Evolutionary conservation across 192 early-diverging fungal species (phyloP).

Genomic region (Linnemannia schmuckeri): DNA sequence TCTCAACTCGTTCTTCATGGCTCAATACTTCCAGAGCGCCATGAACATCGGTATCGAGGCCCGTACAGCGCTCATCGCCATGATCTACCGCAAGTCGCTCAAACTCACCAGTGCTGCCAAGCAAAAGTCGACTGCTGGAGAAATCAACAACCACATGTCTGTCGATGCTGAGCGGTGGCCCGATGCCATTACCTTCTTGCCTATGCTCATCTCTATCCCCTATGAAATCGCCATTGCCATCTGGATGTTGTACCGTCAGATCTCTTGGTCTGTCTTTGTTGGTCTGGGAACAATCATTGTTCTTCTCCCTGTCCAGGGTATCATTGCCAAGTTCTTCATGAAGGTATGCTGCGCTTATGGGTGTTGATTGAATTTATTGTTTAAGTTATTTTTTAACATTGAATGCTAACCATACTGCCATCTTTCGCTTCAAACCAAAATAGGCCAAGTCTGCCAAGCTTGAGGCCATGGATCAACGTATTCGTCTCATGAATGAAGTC

Average conservation of each 20-base stretch:
- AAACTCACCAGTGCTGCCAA: slow-evolving; percentile 53
- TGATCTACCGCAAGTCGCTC: slow-evolving; percentile 59
- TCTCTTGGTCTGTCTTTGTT: slow-evolving; percentile 45
- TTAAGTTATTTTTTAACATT: not conserved
- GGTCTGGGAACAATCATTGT: slow-evolving; percentile 32
- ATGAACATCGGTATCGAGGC: slow-evolving; percentile 51
- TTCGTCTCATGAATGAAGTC: slow-evolving; percentile 57
- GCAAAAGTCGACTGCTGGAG: slow-evolving; percentile 55
- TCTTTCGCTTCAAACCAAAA: not conserved
- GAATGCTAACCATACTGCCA: not conserved
- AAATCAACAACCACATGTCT: slow-evolving; percentile 60
- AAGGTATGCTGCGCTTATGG: slow-evolving; percentile 16
- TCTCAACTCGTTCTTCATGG: slow-evolving; percentile 42
- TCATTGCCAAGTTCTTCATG: slow-evolving; percentile 43
- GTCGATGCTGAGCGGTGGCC: slow-evolving; percentile 56
- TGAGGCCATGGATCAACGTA: slow-evolving; percentile 56
- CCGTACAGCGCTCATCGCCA: slow-evolving; percentile 53
- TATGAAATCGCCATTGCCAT: slow-evolving; percentile 42
- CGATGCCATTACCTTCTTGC: slow-evolving; percentile 38
- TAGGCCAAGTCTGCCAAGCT: slow-evolving; percentile 37
- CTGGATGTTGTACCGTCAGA: slow-evolving; percentile 51
- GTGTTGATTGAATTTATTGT: not conserved
- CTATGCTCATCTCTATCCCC: slow-evolving; percentile 42
- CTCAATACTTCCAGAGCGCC: slow-evolving; percentile 28
- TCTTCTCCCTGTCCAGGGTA: slow-evolving; percentile 29